Base-by-base conservation (phyloP, 2,329 filamentous ascomycete species). In the Incumbomyces delicatus region DNA sequence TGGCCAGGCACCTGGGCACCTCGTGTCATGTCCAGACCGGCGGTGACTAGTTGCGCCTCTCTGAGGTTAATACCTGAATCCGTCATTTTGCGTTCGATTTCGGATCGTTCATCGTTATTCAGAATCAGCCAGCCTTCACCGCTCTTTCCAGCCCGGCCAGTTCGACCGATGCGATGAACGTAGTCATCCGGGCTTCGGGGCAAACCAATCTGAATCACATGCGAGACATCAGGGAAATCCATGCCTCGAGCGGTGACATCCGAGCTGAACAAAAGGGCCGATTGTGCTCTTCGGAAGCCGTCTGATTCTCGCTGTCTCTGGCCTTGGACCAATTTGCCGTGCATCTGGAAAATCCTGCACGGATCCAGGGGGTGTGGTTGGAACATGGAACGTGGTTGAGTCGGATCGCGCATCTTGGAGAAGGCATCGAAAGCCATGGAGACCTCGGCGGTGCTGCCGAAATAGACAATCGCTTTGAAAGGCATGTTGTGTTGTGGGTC, bases 391-490 rank as follows among this genome's bases (percentile, higher is more conserved):
- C 51, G 36, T n/a, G 49, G 20, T n/a, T 44, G 33, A 22, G 40
- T 43, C 67, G 71, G 63, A 67, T 73, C 33, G 65, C 60, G 60
- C 41, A 80, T 67, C 29, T 70, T 69, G 47, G 69, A 65, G 44
- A 88, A 77, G 17, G 83, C 66, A 13, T 75, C 69, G 16, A 74
- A 68, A 17, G 79, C 78, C 40, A 88, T 70, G 48, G 81, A 73
- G 37, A 88, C 85, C 53, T 75, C 18, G 78, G 76, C 1, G 85
- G 94, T 94, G 17, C 84, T 87, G 58, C 85, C 85, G 63, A 90
- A 83, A 69, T 95, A 98, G 35, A 95, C 71, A 50, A 98, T 94
- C n/a, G 87, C 87, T 74, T 98, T 98, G 77, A 96, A 95, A 0
- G 87, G 85, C 67, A 52, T 64, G 59, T 52, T 63, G 56, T 56